These are phyloP conservation scores for Penicillium bialowiezense DNA, from an alignment of 495 filamentous ascomycete genomes.

Conservation along the genomic window DNA sequence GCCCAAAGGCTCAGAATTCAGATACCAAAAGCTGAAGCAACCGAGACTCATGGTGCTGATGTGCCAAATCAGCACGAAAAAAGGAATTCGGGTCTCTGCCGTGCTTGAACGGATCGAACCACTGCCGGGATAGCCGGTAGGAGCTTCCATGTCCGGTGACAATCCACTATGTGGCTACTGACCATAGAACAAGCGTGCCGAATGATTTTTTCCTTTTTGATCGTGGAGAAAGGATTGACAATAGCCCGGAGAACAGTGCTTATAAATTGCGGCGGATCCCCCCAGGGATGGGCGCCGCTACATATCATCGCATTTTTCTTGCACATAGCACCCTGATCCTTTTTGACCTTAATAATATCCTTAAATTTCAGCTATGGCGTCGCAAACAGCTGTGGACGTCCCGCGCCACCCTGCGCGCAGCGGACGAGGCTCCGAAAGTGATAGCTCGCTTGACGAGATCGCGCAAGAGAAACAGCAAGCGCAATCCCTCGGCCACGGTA, in stretches of 20 bases:
- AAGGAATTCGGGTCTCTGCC: slow-evolving; percentile 7
- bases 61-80: not conserved
- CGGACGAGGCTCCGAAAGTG: slow-evolving; percentile 40
- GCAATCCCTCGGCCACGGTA: slow-evolving; percentile 22
- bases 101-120: slow-evolving; percentile 13
- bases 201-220: slow-evolving; percentile 16
- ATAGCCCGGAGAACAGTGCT: slow-evolving; percentile 15
- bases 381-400: slow-evolving; percentile 19
- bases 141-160: slow-evolving; percentile 27
- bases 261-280: slow-evolving; percentile 26
- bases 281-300: not conserved
- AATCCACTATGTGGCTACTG: slow-evolving; percentile 26
- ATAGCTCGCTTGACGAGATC: slow-evolving; percentile 40
- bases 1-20: no score
- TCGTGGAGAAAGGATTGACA: slow-evolving; percentile 17
- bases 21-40: slow-evolving; percentile 7
- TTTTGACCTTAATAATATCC: slow-evolving; percentile 1
- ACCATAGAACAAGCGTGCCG: slow-evolving; percentile 8
- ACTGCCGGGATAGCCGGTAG: slow-evolving; percentile 26
- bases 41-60: slow-evolving; percentile 4
- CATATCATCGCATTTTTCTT: not conserved
- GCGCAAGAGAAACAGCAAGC: slow-evolving; percentile 36
- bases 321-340: not conserved
- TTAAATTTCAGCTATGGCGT: slow-evolving; percentile 16
- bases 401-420: slow-evolving; percentile 21